Evolutionary conservation across 1,139 yeast genomes (phyloP).

Genomic region (Pichia sp.): DNA sequence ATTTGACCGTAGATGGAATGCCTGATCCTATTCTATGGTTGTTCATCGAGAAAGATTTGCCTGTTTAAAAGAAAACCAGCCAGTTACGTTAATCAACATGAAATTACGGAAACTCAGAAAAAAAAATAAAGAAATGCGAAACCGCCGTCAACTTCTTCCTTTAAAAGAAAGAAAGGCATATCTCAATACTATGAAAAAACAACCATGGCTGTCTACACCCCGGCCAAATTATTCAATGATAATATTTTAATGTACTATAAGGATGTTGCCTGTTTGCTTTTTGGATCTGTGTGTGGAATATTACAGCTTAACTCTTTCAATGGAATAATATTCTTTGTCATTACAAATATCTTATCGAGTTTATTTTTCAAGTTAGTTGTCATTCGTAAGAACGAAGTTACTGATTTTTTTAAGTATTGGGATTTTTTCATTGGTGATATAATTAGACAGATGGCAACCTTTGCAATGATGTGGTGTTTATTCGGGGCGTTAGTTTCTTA

Average conservation of each 20-base stretch:
- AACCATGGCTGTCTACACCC: not conserved
- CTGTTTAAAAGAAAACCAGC: too few relatives aligned
- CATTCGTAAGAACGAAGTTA: too few relatives aligned
- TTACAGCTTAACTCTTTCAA: conserved; percentile 54
- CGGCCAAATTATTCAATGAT: conserved; percentile 12
- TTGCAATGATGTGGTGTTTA: conserved; percentile 79
- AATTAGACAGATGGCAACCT: conserved; percentile 57
- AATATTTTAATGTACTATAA: conserved; percentile 16
- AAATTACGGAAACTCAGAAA: too few relatives aligned
- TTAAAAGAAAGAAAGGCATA: too few relatives aligned
- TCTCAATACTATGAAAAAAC: too few relatives aligned
- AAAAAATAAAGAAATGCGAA: too few relatives aligned
- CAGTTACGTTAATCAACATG: too few relatives aligned
- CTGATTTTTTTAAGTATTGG: too few relatives aligned
- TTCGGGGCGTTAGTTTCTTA: conserved; percentile 48
- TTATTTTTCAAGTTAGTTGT: conserved; percentile 14
- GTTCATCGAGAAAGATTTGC: too few relatives aligned
- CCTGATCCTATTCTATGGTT: too few relatives aligned
- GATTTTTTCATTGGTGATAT: conserved; percentile 52
- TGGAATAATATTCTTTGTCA: conserved; percentile 55
- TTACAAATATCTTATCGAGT: conserved; percentile 39
- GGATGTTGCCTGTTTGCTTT: conserved; percentile 56
- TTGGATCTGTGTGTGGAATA: conserved; percentile 69
- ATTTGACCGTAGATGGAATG: not conserved
- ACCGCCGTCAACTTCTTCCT: too few relatives aligned